Evolutionary conservation across 441 rosid species (phyloP).

Genomic region (Macaranga tanarius): DNA sequence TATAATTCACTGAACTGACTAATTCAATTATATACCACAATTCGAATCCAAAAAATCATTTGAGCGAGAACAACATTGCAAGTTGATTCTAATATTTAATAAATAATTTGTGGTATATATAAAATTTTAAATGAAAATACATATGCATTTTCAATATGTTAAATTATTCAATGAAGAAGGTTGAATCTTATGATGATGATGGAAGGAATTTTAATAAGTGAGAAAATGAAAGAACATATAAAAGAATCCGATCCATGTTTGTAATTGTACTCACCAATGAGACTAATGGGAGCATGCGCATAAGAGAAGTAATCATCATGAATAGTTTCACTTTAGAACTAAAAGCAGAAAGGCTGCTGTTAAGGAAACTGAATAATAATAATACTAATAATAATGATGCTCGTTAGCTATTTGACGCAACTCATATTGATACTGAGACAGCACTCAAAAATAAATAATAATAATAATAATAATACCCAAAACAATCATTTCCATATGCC

Average conservation of each 20-base stretch:
- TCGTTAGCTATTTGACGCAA: neutral
- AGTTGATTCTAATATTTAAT: too few relatives aligned
- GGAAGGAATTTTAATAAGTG: neutral
- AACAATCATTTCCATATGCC: slow-evolving; percentile 4
- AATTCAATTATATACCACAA: too few relatives aligned
- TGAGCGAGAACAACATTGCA: too few relatives aligned
- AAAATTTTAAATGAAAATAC: too few relatives aligned
- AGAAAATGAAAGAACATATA: neutral
- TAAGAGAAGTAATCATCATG: slow-evolving; percentile 32
- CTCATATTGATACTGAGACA: too few relatives aligned
- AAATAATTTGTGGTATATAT: too few relatives aligned
- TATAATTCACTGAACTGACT: too few relatives aligned
- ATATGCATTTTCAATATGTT: too few relatives aligned
- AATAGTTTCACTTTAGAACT: neutral
- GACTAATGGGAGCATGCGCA: slow-evolving; percentile 38
- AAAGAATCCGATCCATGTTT: neutral
- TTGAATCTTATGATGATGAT: too few relatives aligned
- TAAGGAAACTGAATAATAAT: slow-evolving; percentile 33
- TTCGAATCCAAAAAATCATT: too few relatives aligned
- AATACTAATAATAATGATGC: slow-evolving; percentile 30
- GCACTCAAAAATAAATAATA: too few relatives aligned
- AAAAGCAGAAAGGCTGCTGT: slow-evolving; percentile 30
- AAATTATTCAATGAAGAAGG: too few relatives aligned
- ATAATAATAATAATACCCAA: slow-evolving; percentile 10
- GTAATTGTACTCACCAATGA: slow-evolving; percentile 7